These are phyloP conservation scores for Globisporangium splendens DNA, from an alignment of 352 stramenopile species.

Conservation along the genomic window DNA sequence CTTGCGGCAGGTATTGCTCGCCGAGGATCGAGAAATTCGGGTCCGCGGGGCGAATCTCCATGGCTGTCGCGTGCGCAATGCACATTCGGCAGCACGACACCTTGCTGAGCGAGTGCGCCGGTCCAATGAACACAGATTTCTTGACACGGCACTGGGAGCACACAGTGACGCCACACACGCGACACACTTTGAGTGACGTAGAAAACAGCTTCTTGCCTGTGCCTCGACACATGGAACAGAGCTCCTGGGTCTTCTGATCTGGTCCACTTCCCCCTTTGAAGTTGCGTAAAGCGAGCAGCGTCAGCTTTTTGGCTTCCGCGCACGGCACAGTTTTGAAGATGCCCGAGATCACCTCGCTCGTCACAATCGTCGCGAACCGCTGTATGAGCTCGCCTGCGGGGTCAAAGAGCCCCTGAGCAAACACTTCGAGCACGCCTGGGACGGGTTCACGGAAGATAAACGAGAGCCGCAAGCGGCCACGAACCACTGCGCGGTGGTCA, in stretches of 20 bases:
- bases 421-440: slow-evolving; percentile 32
- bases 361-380: slow-evolving; percentile 17
- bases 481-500: slow-evolving; percentile 21
- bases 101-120: slow-evolving; percentile 1
- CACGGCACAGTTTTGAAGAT: slow-evolving; percentile 30
- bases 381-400: slow-evolving; percentile 25
- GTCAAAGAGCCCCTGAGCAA: slow-evolving; percentile 44
- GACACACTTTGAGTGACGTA: background rate
- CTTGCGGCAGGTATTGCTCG: slow-evolving; percentile 6
- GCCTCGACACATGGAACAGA: slow-evolving; percentile 3
- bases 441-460: slow-evolving; percentile 33
- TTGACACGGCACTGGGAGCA: slow-evolving; percentile 6
- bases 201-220: background rate
- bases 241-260: slow-evolving; percentile 4
- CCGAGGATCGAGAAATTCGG: slow-evolving; percentile 24
- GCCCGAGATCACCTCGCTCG: slow-evolving; percentile 25
- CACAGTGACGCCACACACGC: slow-evolving; percentile 3
- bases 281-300: slow-evolving; percentile 20
- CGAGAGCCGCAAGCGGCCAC: slow-evolving; percentile 26
- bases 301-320: slow-evolving; percentile 45
- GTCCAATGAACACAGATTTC: slow-evolving; percentile 11
- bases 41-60: slow-evolving; percentile 23
- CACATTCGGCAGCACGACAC: slow-evolving; percentile 12
- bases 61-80: slow-evolving; percentile 14
- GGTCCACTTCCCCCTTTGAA: background rate